Evolutionary conservation across 169 alveolate genomes (phyloP), one percentile per base, ranked within the genome.

Genomic region (Babesia ovis): DNA sequence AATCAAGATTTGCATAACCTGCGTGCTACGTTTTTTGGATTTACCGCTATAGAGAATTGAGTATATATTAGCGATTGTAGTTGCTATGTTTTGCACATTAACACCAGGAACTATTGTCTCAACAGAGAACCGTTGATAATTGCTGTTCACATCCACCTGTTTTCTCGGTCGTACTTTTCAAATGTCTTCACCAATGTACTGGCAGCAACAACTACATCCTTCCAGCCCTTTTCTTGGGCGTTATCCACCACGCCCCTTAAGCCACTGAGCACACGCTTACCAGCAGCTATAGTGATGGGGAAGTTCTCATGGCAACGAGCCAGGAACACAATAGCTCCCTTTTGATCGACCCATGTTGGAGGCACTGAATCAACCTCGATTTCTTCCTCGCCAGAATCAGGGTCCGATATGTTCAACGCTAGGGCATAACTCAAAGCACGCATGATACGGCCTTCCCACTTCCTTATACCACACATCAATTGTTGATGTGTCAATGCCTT

Each of bases 171-270:
- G 50, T 68, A 79, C 77, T 53, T 79, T 27, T 79, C 81, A 2
- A 68, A 57, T 39, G 74, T 59, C 50, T 81, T 81, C 32, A 70
- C 42, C 12, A 81, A 83, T 3, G 89, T 81, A 51, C 55, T 71
- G n/a, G 89, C 77, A 18, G 85, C 68, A 20, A 72, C 85, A 16
- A 29, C 51, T 1, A 81, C 80, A 31, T 81, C 89, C 59, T 81
- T 61, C 89, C 89, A 81, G 1, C 74, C 82, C 14, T 72, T 20
- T 32, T 41, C 25, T 57, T 81, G 62, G 5, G 84, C 83, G 45
- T 45, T 48, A 18, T 71, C 66, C 14, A 48, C 54, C 42, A 81
- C 83, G 20, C 46, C 46, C 22, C 62, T 27, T 48, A 81, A 60
- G 22, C 82, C 69, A 37, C 31, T 64, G 25, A 72, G 20, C 42